A percentile compares a stretch with the other conserved stretches of the same genome.
Evolutionary conservation across 2,329 filamentous ascomycete species (phyloP).

Genomic region (Huntiella abstrusa): DNA sequence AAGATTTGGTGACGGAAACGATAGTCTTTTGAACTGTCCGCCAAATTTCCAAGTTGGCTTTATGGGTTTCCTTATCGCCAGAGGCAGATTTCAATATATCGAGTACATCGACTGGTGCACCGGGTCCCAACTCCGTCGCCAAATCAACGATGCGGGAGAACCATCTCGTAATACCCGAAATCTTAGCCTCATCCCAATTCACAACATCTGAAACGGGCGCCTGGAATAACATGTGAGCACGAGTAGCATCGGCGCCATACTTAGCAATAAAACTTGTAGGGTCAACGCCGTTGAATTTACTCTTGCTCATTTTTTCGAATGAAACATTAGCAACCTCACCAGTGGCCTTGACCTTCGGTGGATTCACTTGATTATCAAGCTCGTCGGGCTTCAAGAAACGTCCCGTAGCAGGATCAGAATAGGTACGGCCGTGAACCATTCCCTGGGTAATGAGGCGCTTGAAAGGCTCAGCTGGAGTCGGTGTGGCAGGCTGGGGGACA

Average conservation of each 20-base stretch:
- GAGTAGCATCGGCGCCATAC: slow-evolving; percentile 66
- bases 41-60: slow-evolving; percentile 34
- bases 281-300: slow-evolving; percentile 81
- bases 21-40: slow-evolving; percentile 50
- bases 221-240: slow-evolving; percentile 77
- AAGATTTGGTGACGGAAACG: slow-evolving; percentile 44
- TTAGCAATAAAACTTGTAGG: slow-evolving; percentile 51
- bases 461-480: slow-evolving; percentile 47
- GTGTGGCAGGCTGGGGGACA: slow-evolving; percentile 23
- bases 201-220: slow-evolving; percentile 68
- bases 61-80: not conserved
- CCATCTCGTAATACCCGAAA: slow-evolving; percentile 68
- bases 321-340: slow-evolving; percentile 40
- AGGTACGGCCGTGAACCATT: slow-evolving; percentile 84
- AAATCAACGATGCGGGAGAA: slow-evolving; percentile 47
- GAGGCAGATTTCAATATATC: not conserved
- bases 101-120: not conserved
- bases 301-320: slow-evolving; percentile 91
- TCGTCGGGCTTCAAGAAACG: slow-evolving; percentile 62
- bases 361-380: slow-evolving; percentile 39
- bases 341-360: slow-evolving; percentile 41
- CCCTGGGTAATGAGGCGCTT: slow-evolving; percentile 68
- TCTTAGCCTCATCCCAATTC: slow-evolving; percentile 74
- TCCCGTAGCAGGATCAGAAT: slow-evolving; percentile 52
- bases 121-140: slow-evolving; percentile 18